Evolutionary conservation across 768 basidiomycete genomes (phyloP).

Genomic region (Ephemerocybe angulata): DNA sequence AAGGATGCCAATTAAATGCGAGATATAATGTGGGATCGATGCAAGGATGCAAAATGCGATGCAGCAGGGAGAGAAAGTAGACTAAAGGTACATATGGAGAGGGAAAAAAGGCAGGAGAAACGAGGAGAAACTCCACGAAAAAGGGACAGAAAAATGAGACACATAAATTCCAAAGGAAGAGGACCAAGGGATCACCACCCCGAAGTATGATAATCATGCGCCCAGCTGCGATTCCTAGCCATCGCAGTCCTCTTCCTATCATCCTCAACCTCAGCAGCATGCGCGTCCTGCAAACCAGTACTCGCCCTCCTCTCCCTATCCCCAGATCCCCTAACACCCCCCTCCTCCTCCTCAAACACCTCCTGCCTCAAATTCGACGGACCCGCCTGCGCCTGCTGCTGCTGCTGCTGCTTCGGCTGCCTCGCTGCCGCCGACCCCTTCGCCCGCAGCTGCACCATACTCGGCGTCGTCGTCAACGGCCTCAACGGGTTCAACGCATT

Average conservation of each 20-base stretch:
- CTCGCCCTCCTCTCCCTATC: slow-evolving; percentile 16
- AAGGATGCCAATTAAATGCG: neutral
- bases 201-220: slow-evolving; percentile 60
- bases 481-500: slow-evolving; percentile 13
- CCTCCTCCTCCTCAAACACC: slow-evolving; percentile 4
- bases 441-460: slow-evolving; percentile 39
- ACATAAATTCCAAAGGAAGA: slow-evolving; percentile 5
- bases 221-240: slow-evolving; percentile 64
- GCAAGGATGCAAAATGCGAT: neutral
- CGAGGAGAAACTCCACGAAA: slow-evolving; percentile 3
- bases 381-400: slow-evolving; percentile 14
- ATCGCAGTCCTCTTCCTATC: slow-evolving; percentile 43
- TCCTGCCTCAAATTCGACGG: slow-evolving; percentile 5
- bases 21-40: neutral
- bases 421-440: slow-evolving; percentile 28
- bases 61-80: neutral
- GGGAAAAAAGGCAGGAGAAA: slow-evolving; percentile 5
- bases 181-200: slow-evolving; percentile 48
- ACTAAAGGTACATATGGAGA: slow-evolving; percentile 5
- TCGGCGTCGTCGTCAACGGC: slow-evolving; percentile 33
- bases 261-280: slow-evolving; percentile 30
- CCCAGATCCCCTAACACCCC: slow-evolving; percentile 13
- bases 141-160: slow-evolving; percentile 8
- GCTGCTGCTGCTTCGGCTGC: slow-evolving; percentile 5
- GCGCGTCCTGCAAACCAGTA: slow-evolving; percentile 14